Conservation (phyloP, 2,329 filamentous ascomycete genomes). For the Cytospora chrysosperma region DNA sequence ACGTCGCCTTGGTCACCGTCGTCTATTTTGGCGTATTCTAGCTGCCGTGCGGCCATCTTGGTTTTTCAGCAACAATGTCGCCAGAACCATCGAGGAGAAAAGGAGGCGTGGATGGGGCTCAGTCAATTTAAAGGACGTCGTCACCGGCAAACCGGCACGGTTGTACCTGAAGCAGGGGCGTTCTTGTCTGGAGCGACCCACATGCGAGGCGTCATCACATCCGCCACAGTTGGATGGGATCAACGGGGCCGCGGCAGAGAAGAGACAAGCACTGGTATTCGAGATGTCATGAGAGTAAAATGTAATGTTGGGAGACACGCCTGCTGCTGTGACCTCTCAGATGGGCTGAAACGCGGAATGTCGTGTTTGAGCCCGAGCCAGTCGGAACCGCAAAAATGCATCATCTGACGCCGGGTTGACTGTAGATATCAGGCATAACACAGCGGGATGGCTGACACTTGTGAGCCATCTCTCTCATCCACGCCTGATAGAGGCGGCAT, state of each 20-base stretch:
- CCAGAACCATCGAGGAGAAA: background rate
- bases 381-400: too few relatives aligned
- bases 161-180: background rate
- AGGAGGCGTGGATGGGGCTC: background rate
- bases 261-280: background rate
- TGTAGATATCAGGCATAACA: too few relatives aligned
- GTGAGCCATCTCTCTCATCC: too few relatives aligned
- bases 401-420: too few relatives aligned
- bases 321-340: background rate
- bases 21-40: background rate
- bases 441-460: too few relatives aligned
- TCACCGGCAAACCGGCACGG: background rate
- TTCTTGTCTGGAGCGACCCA: background rate
- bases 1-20: constrained; percentile 20
- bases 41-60: constrained; percentile 3
- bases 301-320: background rate
- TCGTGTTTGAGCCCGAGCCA: background rate
- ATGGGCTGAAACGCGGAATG: too few relatives aligned
- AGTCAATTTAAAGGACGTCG: background rate
- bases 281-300: background rate
- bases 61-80: background rate
- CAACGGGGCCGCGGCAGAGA: background rate
- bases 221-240: background rate
- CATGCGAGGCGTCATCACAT: background rate
- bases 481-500: too few relatives aligned